Evolutionary conservation across 352 stramenopile species (phyloP).

Genomic region (Pythium pyrilobum): DNA sequence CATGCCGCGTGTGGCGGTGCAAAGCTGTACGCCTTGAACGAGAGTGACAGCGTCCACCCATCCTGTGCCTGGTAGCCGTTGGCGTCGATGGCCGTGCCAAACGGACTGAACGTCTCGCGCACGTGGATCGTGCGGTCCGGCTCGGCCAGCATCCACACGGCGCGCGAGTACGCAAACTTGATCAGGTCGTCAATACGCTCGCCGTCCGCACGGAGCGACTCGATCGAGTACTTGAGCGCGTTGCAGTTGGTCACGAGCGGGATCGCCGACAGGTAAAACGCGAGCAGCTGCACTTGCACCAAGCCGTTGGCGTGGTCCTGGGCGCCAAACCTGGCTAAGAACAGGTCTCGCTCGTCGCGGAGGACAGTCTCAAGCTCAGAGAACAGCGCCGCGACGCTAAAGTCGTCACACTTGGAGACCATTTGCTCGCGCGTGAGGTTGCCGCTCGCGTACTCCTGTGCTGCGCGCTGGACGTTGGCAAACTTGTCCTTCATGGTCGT

Average conservation of each 20-base stretch:
- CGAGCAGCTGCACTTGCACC: slow-evolving; percentile 26
- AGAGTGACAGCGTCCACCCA: slow-evolving; percentile 22
- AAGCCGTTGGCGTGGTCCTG: slow-evolving; percentile 23
- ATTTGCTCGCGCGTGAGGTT: slow-evolving; percentile 34
- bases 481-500: slow-evolving; percentile 51
- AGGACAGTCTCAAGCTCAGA: slow-evolving; percentile 45
- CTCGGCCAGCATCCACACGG: slow-evolving; percentile 24
- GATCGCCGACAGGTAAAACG: slow-evolving; percentile 43
- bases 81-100: slow-evolving; percentile 23
- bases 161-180: slow-evolving; percentile 16
- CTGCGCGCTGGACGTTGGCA: slow-evolving; percentile 22
- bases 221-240: slow-evolving; percentile 39
- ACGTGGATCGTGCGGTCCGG: slow-evolving; percentile 28
- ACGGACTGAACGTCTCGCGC: slow-evolving; percentile 29
- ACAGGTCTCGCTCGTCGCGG: slow-evolving; percentile 29
- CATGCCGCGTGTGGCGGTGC: slow-evolving; percentile 27
- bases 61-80: neutral
- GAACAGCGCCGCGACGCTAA: slow-evolving; percentile 31
- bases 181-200: slow-evolving; percentile 21
- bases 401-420: slow-evolving; percentile 44
- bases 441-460: slow-evolving; percentile 28
- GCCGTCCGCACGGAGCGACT: slow-evolving; percentile 31
- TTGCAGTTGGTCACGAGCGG: slow-evolving; percentile 46
- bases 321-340: slow-evolving; percentile 26
- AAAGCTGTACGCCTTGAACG: slow-evolving; percentile 34